Conservation (phyloP, 305 asterid genomes). For the Ilex paraguariensis region DNA sequence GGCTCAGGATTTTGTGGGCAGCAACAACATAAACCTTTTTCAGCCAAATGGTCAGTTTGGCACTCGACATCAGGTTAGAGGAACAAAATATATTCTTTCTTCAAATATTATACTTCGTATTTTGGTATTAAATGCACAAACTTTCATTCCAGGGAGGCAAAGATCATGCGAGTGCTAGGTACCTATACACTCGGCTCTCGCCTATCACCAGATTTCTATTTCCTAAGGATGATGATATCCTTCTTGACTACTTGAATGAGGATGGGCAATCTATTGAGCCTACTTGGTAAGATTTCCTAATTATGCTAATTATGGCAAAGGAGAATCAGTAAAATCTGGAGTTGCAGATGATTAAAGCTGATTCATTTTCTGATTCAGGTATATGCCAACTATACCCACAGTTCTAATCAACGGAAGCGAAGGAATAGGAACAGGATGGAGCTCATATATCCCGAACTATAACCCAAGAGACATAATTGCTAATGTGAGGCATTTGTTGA, state of each 20-base stretch:
- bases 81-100: background rate
- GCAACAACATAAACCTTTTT: slow-evolving; percentile 87
- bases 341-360: slow-evolving; percentile 13
- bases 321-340: background rate
- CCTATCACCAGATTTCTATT: slow-evolving; percentile 72
- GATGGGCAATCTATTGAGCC: slow-evolving; percentile 96
- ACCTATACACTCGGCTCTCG: slow-evolving; percentile 64
- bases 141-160: slow-evolving; percentile 77
- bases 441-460: slow-evolving; percentile 80
- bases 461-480: slow-evolving; percentile 81
- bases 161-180: slow-evolving; percentile 97
- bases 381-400: slow-evolving; percentile 75
- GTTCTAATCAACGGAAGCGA: slow-evolving; percentile 97
- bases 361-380: slow-evolving; percentile 43
- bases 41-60: slow-evolving; percentile 95
- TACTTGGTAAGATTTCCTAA: slow-evolving; percentile 49
- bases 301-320: background rate
- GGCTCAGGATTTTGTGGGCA: slow-evolving; percentile 91
- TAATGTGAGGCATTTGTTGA: slow-evolving; percentile 63
- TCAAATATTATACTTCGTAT: background rate
- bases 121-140: background rate
- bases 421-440: slow-evolving; percentile 99
- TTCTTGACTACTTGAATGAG: slow-evolving; percentile 78
- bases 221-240: slow-evolving; percentile 80
- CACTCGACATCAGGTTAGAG: slow-evolving; percentile 67